Evolutionary conservation across 2,329 filamentous ascomycete species (phyloP).

Genomic region (Microdochium bolleyi): DNA sequence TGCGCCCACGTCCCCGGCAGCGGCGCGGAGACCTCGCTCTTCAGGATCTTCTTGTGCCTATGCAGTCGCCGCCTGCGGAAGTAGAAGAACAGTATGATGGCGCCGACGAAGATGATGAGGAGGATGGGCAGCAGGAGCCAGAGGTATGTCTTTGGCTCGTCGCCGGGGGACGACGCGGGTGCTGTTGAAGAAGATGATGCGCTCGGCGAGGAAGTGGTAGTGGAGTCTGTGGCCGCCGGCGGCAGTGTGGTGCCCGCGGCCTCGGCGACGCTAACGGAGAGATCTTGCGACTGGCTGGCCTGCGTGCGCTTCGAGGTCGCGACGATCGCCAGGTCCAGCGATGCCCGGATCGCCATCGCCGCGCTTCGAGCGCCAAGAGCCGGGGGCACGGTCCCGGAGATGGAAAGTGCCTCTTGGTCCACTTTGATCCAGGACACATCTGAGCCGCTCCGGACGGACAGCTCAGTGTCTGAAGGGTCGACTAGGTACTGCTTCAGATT

Average conservation of each 20-base stretch:
- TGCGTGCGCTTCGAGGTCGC: slow-evolving; percentile 12
- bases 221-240: background rate
- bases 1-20: slow-evolving; percentile 17
- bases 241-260: background rate
- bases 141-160: slow-evolving; percentile 9
- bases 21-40: slow-evolving; percentile 17
- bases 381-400: slow-evolving; percentile 13
- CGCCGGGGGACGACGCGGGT: background rate
- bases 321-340: slow-evolving; percentile 5
- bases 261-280: background rate
- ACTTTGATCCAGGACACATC: slow-evolving; percentile 21
- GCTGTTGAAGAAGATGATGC: background rate
- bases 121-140: slow-evolving; percentile 17
- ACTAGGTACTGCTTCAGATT: slow-evolving; percentile 19
- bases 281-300: slow-evolving; percentile 9
- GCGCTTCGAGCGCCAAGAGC: background rate
- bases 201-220: background rate
- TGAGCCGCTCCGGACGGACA: slow-evolving; percentile 14
- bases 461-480: slow-evolving; percentile 11
- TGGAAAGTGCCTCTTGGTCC: slow-evolving; percentile 12
- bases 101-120: slow-evolving; percentile 10
- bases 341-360: background rate
- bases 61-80: slow-evolving; percentile 13
- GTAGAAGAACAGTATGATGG: slow-evolving; percentile 12
- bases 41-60: slow-evolving; percentile 7